Evolutionary conservation across 768 basidiomycete species (phyloP), one percentile per base, ranked within the genome.

Genomic region (Paxillus involutus): DNA sequence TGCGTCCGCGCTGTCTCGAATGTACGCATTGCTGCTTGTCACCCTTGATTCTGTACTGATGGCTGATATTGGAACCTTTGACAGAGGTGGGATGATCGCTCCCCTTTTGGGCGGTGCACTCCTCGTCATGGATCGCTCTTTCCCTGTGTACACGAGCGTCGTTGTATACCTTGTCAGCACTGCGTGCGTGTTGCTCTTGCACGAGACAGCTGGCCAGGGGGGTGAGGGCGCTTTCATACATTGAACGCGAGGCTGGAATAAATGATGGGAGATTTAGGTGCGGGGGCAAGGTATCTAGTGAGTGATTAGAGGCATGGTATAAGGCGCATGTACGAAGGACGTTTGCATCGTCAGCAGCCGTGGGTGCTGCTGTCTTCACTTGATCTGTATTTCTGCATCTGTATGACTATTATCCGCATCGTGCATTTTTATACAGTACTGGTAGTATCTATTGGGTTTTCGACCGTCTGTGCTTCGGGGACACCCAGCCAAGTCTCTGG

Each of bases 81-180:
- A 6, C 72, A 94, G 91, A 68, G 89, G 91, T 8, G 92, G 92
- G 6, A 93, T 94, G 86, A 85, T 91, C 30, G 92, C 91, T 0
- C 92, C 92, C 1, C 76, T 94, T 35, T 69, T 89, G 6, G 92
- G 92, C 1, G 92, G 92, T 0, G 66, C 73, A 19, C 79, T 94
- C 5, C 77, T 94, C 35, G 79, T 81, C 67, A 73, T 92, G 43
- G 74, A 85, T 63, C 75, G 79, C 8, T 79, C 88, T 1, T 75
- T 91, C 49, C 91, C 91, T 0, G 89, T 94, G 24, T 91, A 90
- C 58, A 78, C 81, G 40, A 89, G 89, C 67, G 82, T 85, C 48
- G 78, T 73, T 4, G 76, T 86, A 32, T 91, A 92, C 66, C 60
- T 79, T 36, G 55, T 86, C 52, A 84, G 88, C 29, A 86, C 83